These are phyloP conservation scores for Trichocladium uniseriatum DNA, from an alignment of 495 filamentous ascomycete genomes.

Conservation along the genomic window DNA sequence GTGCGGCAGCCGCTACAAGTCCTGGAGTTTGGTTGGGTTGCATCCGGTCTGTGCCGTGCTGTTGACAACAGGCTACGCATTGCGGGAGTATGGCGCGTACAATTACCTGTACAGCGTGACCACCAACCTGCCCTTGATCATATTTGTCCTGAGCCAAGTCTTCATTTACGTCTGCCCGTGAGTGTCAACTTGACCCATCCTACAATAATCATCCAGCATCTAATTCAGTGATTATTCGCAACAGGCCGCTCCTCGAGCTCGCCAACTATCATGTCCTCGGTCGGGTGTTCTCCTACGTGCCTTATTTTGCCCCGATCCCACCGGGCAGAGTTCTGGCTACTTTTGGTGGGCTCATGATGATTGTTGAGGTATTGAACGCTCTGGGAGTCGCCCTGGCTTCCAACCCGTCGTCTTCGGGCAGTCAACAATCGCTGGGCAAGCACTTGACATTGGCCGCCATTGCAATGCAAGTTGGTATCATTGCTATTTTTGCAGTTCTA, in stretches of 20 bases:
- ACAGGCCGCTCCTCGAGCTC: too few relatives aligned
- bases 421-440: conserved; percentile 14
- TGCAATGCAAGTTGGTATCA: conserved; percentile 24
- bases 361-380: conserved; percentile 28
- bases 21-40: conserved; percentile 21
- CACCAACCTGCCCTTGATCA: conserved; percentile 7
- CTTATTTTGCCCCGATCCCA: conserved; percentile 23
- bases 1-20: conserved; percentile 20
- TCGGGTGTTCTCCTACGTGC: conserved; percentile 29
- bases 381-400: conserved; percentile 23
- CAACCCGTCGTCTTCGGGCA: conserved; percentile 14
- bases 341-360: conserved; percentile 23
- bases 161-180: conserved; percentile 30
- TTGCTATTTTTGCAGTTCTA: conserved; percentile 19
- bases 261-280: conserved; percentile 34
- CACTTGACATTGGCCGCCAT: conserved; percentile 23
- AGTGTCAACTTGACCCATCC: conserved; percentile 4
- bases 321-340: conserved; percentile 20
- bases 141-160: conserved; percentile 25
- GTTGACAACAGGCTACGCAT: conserved; percentile 22
- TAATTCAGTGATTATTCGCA: too few relatives aligned
- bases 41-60: conserved; percentile 20
- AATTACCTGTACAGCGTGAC: conserved; percentile 24
- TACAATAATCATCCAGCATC: neutral
- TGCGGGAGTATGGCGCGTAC: conserved; percentile 25